phyloP scores from a whole-genome alignment of 2,329 filamentous ascomycete genomes.

The Fusarium sp. region DNA sequence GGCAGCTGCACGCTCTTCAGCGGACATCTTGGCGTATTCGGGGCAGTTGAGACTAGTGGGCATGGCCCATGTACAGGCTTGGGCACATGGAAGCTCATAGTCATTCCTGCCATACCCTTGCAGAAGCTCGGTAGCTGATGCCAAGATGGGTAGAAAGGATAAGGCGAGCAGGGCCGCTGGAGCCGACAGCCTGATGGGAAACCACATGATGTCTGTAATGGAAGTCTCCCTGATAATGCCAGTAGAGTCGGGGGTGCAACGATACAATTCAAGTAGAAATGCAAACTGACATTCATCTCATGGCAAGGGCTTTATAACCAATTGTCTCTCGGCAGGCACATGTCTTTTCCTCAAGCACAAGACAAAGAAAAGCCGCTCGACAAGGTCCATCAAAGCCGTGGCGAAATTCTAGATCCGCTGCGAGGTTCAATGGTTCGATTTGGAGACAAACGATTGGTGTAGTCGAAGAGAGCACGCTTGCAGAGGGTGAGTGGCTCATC shows the following conservation, averaged over 20 bases:
- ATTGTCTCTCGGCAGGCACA: background rate
- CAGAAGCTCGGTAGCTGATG: slow-evolving; percentile 23
- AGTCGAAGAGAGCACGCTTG: background rate
- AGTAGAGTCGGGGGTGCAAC: background rate
- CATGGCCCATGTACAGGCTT: slow-evolving; percentile 33
- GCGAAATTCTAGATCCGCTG: background rate
- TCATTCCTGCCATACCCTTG: slow-evolving; percentile 35
- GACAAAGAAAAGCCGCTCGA: background rate
- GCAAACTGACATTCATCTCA: too few relatives aligned
- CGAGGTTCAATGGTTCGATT: background rate
- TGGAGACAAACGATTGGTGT: background rate
- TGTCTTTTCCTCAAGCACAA: background rate
- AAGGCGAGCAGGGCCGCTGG: background rate
- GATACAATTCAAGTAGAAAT: too few relatives aligned
- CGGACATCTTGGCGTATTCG: slow-evolving; percentile 37
- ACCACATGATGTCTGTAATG: slow-evolving; percentile 8
- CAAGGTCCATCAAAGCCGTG: background rate
- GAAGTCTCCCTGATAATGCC: background rate
- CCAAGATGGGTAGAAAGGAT: background rate
- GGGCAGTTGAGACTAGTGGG: slow-evolving; percentile 39
- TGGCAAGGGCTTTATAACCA: background rate
- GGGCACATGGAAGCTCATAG: slow-evolving; percentile 24
- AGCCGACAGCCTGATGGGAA: background rate
- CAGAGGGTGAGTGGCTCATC: background rate
- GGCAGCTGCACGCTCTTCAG: slow-evolving; percentile 25